Percentiles rank a stretch among this genome's conserved stretches.
These are phyloP conservation scores for Oryza glaberrima DNA, from an alignment of 176 grass and related monocot genomes.

Conservation along the genomic window DNA sequence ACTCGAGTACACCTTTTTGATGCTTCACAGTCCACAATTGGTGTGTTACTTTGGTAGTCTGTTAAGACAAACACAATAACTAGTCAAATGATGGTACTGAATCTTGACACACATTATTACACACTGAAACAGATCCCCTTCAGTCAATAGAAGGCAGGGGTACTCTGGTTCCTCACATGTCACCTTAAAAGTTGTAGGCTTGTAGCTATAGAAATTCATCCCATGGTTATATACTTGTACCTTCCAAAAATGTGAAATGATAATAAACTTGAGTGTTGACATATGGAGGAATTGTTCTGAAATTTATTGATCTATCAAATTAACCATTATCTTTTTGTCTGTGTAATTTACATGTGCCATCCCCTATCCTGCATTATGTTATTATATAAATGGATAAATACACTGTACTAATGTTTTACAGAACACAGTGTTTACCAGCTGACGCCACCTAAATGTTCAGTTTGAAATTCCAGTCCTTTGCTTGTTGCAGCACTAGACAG, in stretches of 20 bases:
- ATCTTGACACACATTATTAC: not conserved
- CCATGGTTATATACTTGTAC: not conserved
- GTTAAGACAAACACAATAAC: not conserved
- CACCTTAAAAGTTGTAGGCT: not conserved
- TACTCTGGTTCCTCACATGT: not conserved
- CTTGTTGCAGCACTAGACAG: not conserved
- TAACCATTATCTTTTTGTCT: not conserved
- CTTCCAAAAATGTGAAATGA: too few species aligned
- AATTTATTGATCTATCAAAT: not conserved
- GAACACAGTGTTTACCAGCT: not conserved
- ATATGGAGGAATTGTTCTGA: not conserved
- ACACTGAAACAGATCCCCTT: not conserved
- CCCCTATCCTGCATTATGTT: not conserved
- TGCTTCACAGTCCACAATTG: not conserved
- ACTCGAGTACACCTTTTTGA: not conserved
- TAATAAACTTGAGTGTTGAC: slow-evolving; percentile 4
- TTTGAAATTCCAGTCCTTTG: not conserved
- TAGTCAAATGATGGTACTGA: not conserved
- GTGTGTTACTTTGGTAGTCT: not conserved
- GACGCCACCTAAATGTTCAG: not conserved
- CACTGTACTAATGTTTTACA: not conserved
- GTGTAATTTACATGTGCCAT: not conserved
- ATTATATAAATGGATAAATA: not conserved
- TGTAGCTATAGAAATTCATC: not conserved
- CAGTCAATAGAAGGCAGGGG: not conserved